Base-by-base conservation (phyloP, 371 early-diverging fungal species). In the Mucor lusitanicus region DNA sequence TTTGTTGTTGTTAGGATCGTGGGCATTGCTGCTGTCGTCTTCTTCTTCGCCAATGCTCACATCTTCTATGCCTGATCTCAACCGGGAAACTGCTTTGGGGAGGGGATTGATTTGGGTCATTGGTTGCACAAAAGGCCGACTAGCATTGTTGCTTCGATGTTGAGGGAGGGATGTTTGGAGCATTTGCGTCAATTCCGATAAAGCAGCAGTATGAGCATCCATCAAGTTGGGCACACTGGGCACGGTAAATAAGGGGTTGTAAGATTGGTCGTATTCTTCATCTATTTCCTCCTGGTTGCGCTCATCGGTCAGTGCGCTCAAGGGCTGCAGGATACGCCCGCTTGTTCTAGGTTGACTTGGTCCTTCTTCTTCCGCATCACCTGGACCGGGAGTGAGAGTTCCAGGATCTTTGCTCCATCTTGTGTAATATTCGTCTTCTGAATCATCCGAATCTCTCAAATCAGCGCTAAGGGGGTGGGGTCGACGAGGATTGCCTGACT, bases 161-260 rank as follows among this genome's bases (percentile, higher is more conserved):
- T 40, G 28, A 12, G 80, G 83, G 19, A 83, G 46, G 15, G 80
- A 69, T 9, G 64, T 70, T 44, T 78, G 78, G 5, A 84, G 61
- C 61, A 84, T 79, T 6, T 73, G 61, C 4, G 81, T 80, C 6
- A 84, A 40, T 72, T 84, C 84, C 0, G 72, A 70, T 25, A 84
- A 58, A 3, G 81, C 81, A 15, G 75, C 66, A 5, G 74, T 71
- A 42, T 83, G 81, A 19, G 74, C 60, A 61, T 78, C 84, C 77
- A 81, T 77, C n/a, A 84, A 55, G 50, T 81, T 78, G 19, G 81
- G 81, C 19, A 84, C 80, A 61, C 84, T 84, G 15, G 84, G 84
- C 0, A 84, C 84, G n/a, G 81, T 81, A 40, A 76, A 80, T 6
- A 84, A 65, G 9, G 84, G 84, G 48, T 84, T 84, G 42, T 77